These are phyloP conservation scores for Klebsormidium nitens DNA, from an alignment of 139 green algal genomes.

Conservation along the genomic window DNA sequence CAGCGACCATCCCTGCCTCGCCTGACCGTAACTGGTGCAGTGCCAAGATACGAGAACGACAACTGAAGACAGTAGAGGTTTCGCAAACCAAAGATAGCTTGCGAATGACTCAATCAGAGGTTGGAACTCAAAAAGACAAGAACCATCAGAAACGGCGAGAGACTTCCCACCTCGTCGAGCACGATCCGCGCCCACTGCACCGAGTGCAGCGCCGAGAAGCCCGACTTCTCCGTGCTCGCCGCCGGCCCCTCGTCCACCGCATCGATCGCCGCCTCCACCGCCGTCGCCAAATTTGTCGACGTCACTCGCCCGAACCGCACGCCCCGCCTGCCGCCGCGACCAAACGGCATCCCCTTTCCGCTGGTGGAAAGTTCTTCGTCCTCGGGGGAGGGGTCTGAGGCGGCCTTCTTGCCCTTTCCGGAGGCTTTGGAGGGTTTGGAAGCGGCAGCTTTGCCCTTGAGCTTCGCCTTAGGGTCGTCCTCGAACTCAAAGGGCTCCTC, in stretches of 20 bases:
- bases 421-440: constrained; percentile 3
- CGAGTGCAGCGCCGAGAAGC: constrained; percentile 11
- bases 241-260: background rate
- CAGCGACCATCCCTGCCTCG: no score
- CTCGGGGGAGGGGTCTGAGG: background rate
- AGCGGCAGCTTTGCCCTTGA: constrained; percentile 30
- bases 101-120: no score
- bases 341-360: background rate
- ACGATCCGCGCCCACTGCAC: constrained; percentile 77
- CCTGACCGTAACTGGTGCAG: no score
- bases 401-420: constrained; percentile 5
- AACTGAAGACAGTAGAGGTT: no score
- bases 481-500: no score
- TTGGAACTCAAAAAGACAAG: no score
- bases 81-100: no score
- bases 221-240: background rate
- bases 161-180: constrained; percentile 57
- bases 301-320: background rate
- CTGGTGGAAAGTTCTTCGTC: constrained; percentile 21
- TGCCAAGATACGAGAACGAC: no score
- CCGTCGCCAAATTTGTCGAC: constrained; percentile 1
- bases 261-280: constrained; percentile 26
- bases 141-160: no score
- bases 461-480: constrained; percentile 20
- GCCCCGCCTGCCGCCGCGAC: background rate